phyloP scores from a whole-genome alignment of 164 flowering plant species.

The Umbellularia californica region DNA sequence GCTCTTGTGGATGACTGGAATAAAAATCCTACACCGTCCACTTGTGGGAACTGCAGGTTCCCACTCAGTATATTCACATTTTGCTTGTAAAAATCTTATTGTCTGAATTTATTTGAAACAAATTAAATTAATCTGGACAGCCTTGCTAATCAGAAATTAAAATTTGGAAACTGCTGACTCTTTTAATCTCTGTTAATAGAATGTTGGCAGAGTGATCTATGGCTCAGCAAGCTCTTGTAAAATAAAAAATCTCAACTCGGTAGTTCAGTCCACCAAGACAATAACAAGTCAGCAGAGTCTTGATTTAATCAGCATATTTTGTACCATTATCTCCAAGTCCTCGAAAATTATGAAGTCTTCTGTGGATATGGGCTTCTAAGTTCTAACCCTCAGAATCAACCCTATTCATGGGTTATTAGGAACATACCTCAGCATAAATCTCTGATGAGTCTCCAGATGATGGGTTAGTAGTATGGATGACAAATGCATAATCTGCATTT shows the following conservation, averaged over 20 bases:
- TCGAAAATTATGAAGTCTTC: too few relatives aligned
- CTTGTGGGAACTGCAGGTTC: not conserved
- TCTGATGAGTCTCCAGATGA: constrained; percentile 91
- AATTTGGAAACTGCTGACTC: not conserved
- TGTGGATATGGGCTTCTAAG: too few relatives aligned
- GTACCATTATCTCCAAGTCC: not conserved
- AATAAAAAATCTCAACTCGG: not conserved
- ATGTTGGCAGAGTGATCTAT: not conserved
- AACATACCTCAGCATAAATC: constrained; percentile 90
- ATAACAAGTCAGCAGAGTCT: not conserved
- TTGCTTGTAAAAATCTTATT: too few relatives aligned
- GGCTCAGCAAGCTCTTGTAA: not conserved
- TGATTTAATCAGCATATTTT: not conserved
- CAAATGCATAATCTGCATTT: constrained; percentile 96
- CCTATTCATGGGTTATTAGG: not conserved
- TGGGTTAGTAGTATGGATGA: constrained; percentile 95
- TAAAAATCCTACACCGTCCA: too few relatives aligned
- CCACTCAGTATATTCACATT: too few relatives aligned
- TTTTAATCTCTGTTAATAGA: not conserved
- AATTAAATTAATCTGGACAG: not conserved
- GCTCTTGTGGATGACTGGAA: too few relatives aligned
- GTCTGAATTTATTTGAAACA: too few relatives aligned
- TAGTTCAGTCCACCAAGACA: not conserved
- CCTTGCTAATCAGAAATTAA: not conserved
- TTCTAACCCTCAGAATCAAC: not conserved